Base-by-base conservation (phyloP, 192 early-diverging fungal genomes). In the Globomyces pollinis-pini region DNA sequence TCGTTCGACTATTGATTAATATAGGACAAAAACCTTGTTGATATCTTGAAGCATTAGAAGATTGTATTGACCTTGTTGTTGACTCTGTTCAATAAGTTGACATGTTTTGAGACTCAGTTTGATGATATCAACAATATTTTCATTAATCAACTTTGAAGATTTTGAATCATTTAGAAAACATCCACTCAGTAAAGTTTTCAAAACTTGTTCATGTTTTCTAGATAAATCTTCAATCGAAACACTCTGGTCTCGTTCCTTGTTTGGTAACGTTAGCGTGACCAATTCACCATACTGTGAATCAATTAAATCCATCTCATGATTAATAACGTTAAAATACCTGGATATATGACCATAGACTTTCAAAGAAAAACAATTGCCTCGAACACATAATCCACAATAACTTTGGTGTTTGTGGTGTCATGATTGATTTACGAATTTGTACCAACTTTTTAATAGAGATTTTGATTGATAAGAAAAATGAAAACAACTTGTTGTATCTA, bases 121-220 rank as follows among this genome's bases (percentile, higher is more conserved):
- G n/a, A 34, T 5, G 18, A 55, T 41, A 12, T 55, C 53, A 8
- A 33, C 29, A 26, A 55, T 55, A 26, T 24, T 7, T 21, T 41
- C 33, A 5, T 24, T 33, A 23, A 55, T 55, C 31, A 33, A 20
- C n/a, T 16, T 9, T 23, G 23, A 28, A 16, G 53, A 36, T 5
- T 7, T 7, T 20, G 53, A 55, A 6, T 55, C 4, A n/a, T 55
- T 41, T n/a, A 55, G n/a, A 18, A 55, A 55, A 41, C 53, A 55
- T 21, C 53, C 53, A 26, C 23, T 41, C 21, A 41, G 13, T 11
- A 55, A 2, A 23, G 21, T 11, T 8, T 28, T 9, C 28, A 55
- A 24, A 8, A 34, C 38, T 0, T 20, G 21, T 35, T 23, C 4
- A 24, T 55, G 53, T 8, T 21, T 28, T 24, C 33, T 31, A 24